Evolutionary conservation across 2,329 filamentous ascomycete species (phyloP).

Genomic region (Fusarium avenaceum): DNA sequence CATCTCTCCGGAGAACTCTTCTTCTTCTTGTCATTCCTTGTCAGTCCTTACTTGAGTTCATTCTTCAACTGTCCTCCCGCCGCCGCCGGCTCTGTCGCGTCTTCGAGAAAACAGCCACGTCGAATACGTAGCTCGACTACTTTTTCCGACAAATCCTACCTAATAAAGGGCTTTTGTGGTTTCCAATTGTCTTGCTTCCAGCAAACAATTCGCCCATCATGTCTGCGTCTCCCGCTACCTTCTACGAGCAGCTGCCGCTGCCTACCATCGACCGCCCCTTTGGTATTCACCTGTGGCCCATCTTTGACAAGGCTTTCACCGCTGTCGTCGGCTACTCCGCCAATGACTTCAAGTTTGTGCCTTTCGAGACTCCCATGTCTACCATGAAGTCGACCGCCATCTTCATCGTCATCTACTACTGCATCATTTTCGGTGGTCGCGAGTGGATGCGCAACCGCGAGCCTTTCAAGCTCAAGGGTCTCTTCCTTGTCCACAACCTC

Average conservation of each 20-base stretch:
- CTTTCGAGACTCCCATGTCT: slow-evolving; percentile 88
- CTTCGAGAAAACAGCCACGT: slow-evolving; percentile 40
- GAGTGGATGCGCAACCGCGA: slow-evolving; percentile 90
- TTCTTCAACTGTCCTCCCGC: slow-evolving; percentile 46
- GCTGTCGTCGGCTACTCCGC: slow-evolving; percentile 83
- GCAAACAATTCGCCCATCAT: slow-evolving; percentile 50
- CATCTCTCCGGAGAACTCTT: slow-evolving; percentile 49
- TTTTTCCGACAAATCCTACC: slow-evolving; percentile 15
- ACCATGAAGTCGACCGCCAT: slow-evolving; percentile 86
- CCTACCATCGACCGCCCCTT: slow-evolving; percentile 94
- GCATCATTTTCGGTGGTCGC: slow-evolving; percentile 91
- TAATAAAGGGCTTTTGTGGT: slow-evolving; percentile 32
- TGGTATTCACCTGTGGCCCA: slow-evolving; percentile 90
- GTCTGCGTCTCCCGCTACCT: slow-evolving; percentile 58
- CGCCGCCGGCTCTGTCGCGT: slow-evolving; percentile 43
- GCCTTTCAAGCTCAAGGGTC: slow-evolving; percentile 85
- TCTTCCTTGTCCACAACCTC: slow-evolving; percentile 98
- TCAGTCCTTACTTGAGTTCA: slow-evolving; percentile 39
- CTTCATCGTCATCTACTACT: slow-evolving; percentile 90
- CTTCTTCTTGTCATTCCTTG: slow-evolving; percentile 58
- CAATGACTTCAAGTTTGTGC: slow-evolving; percentile 86
- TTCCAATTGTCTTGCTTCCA: slow-evolving; percentile 26
- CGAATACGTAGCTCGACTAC: slow-evolving; percentile 34
- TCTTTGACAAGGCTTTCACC: slow-evolving; percentile 91
- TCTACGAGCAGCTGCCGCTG: slow-evolving; percentile 70